Percentiles rank a stretch among this genome's conserved stretches.
Evolutionary conservation across 768 basidiomycete species (phyloP).

Genomic region (Mycena kentingensis): DNA sequence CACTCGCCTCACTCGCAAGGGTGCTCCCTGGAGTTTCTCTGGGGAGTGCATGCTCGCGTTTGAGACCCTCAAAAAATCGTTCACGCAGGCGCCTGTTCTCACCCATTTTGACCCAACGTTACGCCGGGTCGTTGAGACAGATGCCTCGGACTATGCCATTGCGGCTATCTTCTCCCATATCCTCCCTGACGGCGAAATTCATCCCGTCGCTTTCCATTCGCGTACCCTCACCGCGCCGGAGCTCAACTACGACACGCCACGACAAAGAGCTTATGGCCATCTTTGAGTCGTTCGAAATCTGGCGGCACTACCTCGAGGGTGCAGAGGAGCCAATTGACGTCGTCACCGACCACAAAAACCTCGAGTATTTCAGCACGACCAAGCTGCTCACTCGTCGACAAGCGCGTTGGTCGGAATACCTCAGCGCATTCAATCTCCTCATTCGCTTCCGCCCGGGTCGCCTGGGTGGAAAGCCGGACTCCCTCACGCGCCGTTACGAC

Average conservation of each 20-base stretch:
- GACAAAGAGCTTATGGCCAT: constrained; percentile 48
- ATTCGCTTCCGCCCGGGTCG: constrained; percentile 15
- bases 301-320: constrained; percentile 33
- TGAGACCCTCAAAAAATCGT: constrained; percentile 18
- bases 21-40: background rate
- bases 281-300: constrained; percentile 30
- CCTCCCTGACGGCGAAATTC: constrained; percentile 10
- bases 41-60: constrained; percentile 1
- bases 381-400: constrained; percentile 36
- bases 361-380: constrained; percentile 37
- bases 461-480: constrained; percentile 28
- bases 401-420: constrained; percentile 36
- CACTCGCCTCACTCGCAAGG: background rate
- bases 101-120: background rate
- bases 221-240: constrained; percentile 27
- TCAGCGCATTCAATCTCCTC: constrained; percentile 26
- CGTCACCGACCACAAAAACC: constrained; percentile 39
- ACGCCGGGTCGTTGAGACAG: constrained; percentile 3
- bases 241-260: constrained; percentile 43
- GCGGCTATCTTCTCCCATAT: constrained; percentile 10
- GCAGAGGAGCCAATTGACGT: constrained; percentile 22
- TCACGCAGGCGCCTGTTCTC: constrained; percentile 22
- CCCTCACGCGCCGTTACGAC: constrained; percentile 34
- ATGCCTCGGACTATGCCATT: constrained; percentile 17
- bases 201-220: constrained; percentile 16